Evolutionary conservation across 306 rosid species (phyloP).

Genomic region (Spatholobus suberectus): DNA sequence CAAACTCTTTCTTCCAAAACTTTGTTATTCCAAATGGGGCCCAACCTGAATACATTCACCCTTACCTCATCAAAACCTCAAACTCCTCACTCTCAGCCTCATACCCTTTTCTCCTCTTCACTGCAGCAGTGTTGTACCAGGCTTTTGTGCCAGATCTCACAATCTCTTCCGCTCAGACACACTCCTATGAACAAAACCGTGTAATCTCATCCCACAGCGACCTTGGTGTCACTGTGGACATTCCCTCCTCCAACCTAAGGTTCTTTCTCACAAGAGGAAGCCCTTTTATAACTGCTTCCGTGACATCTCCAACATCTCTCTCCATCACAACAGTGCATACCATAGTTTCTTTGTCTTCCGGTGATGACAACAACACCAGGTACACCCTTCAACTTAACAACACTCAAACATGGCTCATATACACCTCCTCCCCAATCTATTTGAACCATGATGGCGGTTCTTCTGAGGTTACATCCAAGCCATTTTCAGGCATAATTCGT

Average conservation of each 20-base stretch:
- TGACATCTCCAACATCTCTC: conserved; percentile 48
- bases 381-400: conserved; percentile 67
- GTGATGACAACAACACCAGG: conserved; percentile 55
- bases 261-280: conserved; percentile 81
- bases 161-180: conserved; percentile 50
- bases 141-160: conserved; percentile 71
- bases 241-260: conserved; percentile 68
- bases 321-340: conserved; percentile 70
- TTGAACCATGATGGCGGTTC: conserved; percentile 35
- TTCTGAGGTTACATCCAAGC: conserved; percentile 52
- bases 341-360: conserved; percentile 60
- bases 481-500: conserved; percentile 69
- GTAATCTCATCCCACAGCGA: conserved; percentile 67
- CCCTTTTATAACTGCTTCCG: conserved; percentile 68
- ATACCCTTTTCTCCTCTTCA: conserved; percentile 66
- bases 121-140: conserved; percentile 63
- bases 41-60: conserved; percentile 83
- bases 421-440: conserved; percentile 61
- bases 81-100: conserved; percentile 61
- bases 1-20: conserved; percentile 88
- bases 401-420: conserved; percentile 78
- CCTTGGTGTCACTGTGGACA: conserved; percentile 76
- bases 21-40: conserved; percentile 70
- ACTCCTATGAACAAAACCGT: conserved; percentile 44
- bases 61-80: conserved; percentile 72